Percentiles rank a stretch among this genome's conserved stretches.
Evolutionary conservation across 306 rosid species (phyloP).

Genomic region (Dryas octopetala): DNA sequence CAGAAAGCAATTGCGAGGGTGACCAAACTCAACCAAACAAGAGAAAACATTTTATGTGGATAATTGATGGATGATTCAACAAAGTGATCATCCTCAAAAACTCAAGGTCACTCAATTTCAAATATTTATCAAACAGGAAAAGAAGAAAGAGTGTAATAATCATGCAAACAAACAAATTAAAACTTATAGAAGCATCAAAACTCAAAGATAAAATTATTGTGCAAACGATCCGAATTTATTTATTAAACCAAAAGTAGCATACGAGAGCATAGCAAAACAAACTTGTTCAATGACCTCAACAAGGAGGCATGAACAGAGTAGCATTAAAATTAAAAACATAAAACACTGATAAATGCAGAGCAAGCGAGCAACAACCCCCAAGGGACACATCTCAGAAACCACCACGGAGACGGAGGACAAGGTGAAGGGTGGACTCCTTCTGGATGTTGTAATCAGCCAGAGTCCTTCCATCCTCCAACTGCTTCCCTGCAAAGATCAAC

Average conservation of each 20-base stretch:
- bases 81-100: no score
- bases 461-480: constrained; percentile 59
- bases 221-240: not conserved
- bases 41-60: no score
- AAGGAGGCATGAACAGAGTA: not conserved
- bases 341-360: no score
- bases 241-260: not conserved
- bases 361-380: not conserved
- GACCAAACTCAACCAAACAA: no score
- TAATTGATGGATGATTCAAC: no score
- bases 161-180: not conserved
- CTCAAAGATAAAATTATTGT: no score
- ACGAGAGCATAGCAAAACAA: not conserved
- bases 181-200: not conserved
- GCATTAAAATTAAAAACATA: not conserved
- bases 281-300: not conserved
- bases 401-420: constrained; percentile 63
- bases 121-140: no score
- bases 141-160: not conserved
- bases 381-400: constrained; percentile 26
- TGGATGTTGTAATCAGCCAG: constrained; percentile 68
- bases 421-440: constrained; percentile 69
- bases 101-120: no score
- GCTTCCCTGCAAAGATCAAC: constrained; percentile 64
- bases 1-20: no score